Percentiles rank a stretch among this genome's conserved stretches.
phyloP scores from a whole-genome alignment of 2,329 filamentous ascomycete genomes.

The Claviceps sp. region DNA sequence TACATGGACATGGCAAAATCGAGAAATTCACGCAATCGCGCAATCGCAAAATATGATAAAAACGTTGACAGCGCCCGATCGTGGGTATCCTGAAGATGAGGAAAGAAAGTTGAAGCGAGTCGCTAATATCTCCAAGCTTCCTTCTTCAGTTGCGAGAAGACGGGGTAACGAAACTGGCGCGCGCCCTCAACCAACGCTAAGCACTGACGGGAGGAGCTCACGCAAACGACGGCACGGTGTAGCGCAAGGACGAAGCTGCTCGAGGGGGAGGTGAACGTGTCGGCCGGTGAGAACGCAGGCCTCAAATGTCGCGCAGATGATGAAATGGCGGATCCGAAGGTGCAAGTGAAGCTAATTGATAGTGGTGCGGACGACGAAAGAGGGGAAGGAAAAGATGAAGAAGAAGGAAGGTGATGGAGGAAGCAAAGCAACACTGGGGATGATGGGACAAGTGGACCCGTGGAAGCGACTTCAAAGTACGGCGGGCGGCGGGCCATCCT shows the following conservation, averaged over 20 bases:
- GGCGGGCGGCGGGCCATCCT: constrained; percentile 1
- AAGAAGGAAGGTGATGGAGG: constrained; percentile 15
- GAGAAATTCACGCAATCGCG: neutral
- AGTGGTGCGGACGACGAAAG: constrained; percentile 15
- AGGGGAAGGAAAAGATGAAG: constrained; percentile 12
- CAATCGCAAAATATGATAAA: neutral
- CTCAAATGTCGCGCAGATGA: neutral
- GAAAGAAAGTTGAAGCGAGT: neutral
- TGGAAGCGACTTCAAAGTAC: constrained; percentile 8
- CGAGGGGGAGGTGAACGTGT: neutral
- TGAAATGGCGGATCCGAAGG: constrained; percentile 7
- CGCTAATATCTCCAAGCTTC: neutral
- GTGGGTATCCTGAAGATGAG: neutral
- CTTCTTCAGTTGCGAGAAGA: neutral
- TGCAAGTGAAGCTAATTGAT: constrained; percentile 7
- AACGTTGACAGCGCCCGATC: neutral
- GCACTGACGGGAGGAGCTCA: constrained; percentile 1
- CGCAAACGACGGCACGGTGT: neutral
- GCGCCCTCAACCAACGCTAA: neutral
- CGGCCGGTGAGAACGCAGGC: neutral
- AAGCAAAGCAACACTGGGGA: constrained; percentile 10
- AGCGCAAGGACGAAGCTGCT: neutral
- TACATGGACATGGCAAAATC: constrained; percentile 59
- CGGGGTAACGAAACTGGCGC: neutral
- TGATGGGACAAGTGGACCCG: constrained; percentile 13